These are phyloP conservation scores for Colletotrichum endophyticum DNA, from an alignment of 2,329 filamentous ascomycete genomes.

Conservation along the genomic window DNA sequence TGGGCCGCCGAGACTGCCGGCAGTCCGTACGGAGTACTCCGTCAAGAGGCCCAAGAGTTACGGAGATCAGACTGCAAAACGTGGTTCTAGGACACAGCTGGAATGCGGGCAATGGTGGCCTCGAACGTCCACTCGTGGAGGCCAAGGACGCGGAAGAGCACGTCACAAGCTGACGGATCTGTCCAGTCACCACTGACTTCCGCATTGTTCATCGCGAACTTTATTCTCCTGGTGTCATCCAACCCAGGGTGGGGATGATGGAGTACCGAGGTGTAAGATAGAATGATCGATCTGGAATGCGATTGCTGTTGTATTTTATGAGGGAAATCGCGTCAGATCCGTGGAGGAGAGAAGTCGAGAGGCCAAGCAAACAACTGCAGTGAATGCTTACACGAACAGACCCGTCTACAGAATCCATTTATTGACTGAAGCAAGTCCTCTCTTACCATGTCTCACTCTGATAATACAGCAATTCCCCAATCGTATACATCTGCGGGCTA, in stretches of 20 bases:
- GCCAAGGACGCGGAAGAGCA: fast-evolving
- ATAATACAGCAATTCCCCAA: background rate
- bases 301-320: background rate
- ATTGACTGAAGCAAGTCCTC: background rate
- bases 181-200: background rate
- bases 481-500: background rate
- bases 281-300: fast-evolving
- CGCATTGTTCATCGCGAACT: background rate
- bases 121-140: fast-evolving
- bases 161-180: background rate
- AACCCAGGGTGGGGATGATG: background rate
- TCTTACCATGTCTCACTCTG: background rate
- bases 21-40: background rate
- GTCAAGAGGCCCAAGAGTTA: background rate
- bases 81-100: fast-evolving
- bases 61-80: background rate
- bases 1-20: background rate
- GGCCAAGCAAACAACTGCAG: background rate
- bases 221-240: background rate
- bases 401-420: background rate
- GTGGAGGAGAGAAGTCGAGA: fast-evolving
- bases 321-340: fast-evolving
- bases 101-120: fast-evolving
- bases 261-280: background rate
- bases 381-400: background rate